phyloP scores from a whole-genome alignment of 2,329 filamentous ascomycete species.

The Talaromyces sp. region DNA sequence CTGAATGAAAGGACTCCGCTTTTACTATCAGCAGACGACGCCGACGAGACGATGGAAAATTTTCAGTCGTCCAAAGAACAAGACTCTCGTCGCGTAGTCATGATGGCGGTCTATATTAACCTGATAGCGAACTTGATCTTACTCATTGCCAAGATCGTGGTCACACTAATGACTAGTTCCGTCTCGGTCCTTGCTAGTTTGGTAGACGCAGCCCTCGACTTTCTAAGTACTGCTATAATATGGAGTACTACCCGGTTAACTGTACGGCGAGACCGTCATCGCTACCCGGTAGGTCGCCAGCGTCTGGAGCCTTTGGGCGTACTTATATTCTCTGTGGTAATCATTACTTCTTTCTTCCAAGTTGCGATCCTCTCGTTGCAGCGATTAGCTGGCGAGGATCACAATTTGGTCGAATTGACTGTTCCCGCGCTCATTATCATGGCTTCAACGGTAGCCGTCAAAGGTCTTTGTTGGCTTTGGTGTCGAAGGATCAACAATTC shows the following conservation, averaged over 20 bases:
- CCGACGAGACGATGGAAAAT: conserved; percentile 58
- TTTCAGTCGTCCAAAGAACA: background rate
- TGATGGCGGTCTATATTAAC: conserved; percentile 83
- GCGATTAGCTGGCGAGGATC: conserved; percentile 54
- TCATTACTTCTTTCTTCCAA: conserved; percentile 62
- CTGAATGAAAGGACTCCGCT: conserved; percentile 19
- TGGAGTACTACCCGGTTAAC: conserved; percentile 56
- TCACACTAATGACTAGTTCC: conserved; percentile 69
- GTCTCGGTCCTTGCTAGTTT: conserved; percentile 61
- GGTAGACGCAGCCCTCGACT: conserved; percentile 62
- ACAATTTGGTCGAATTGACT: conserved; percentile 66
- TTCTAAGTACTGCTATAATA: conserved; percentile 60
- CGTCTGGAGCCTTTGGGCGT: conserved; percentile 61
- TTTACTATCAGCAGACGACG: conserved; percentile 17
- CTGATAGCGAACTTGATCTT: conserved; percentile 71
- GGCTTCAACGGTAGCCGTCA: conserved; percentile 74
- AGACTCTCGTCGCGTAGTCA: conserved; percentile 66
- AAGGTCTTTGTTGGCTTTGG: conserved; percentile 79
- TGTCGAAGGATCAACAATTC: conserved; percentile 81
- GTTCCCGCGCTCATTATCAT: conserved; percentile 72
- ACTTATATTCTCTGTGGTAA: conserved; percentile 61
- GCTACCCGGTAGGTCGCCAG: conserved; percentile 59
- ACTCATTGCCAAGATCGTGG: conserved; percentile 68
- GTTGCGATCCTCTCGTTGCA: conserved; percentile 57
- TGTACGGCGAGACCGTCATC: conserved; percentile 55